These are phyloP conservation scores for Podospora didyma DNA, from an alignment of 495 filamentous ascomycete species.

Conservation along the genomic window DNA sequence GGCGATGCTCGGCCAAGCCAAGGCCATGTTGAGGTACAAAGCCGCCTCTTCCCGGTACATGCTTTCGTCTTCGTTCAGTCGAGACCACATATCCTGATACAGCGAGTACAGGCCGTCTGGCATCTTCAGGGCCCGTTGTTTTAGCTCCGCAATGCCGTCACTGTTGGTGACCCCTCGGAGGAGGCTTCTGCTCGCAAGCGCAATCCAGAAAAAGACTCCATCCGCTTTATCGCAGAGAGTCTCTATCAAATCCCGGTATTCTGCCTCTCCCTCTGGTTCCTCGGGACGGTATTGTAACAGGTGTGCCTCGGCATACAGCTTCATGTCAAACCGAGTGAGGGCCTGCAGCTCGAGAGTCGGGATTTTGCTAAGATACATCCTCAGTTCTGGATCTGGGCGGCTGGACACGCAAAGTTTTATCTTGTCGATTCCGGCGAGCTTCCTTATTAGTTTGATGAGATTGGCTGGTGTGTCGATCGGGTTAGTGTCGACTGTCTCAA, in stretches of 20 bases:
- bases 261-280: background rate
- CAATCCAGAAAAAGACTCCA: conserved; percentile 43
- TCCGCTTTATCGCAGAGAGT: conserved; percentile 22
- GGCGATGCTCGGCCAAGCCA: background rate
- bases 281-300: conserved; percentile 6
- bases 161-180: conserved; percentile 26
- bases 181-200: conserved; percentile 28
- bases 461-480: background rate
- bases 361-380: background rate
- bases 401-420: conserved; percentile 17
- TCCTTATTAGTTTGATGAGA: background rate
- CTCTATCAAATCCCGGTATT: conserved; percentile 4
- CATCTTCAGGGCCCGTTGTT: conserved; percentile 17
- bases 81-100: conserved; percentile 23
- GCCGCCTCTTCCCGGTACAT: conserved; percentile 14
- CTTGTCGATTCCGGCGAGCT: conserved; percentile 4
- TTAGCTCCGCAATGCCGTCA: conserved; percentile 22
- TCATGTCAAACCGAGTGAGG: conserved; percentile 30
- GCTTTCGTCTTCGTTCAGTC: conserved; percentile 9
- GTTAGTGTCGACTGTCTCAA: background rate
- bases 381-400: conserved; percentile 13
- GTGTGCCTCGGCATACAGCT: conserved; percentile 20
- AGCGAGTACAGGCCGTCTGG: conserved; percentile 26
- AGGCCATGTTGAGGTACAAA: conserved; percentile 8
- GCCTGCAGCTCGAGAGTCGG: conserved; percentile 26